These are phyloP conservation scores for Pezicula carpinea DNA, from an alignment of 2,329 filamentous ascomycete species.

Conservation along the genomic window DNA sequence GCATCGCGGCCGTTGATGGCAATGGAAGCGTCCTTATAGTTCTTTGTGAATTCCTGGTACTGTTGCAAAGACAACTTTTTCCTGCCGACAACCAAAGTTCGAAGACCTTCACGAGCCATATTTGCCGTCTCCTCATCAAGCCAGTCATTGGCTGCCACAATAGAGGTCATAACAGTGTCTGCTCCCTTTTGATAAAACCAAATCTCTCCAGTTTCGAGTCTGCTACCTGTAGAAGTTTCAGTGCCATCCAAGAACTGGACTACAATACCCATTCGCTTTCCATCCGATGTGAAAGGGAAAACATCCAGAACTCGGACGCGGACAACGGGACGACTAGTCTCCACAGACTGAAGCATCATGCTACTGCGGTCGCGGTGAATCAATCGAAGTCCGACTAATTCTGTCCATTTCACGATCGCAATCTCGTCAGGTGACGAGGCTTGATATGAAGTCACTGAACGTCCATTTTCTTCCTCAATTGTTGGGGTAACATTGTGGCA, in stretches of 20 bases:
- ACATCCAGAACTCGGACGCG: slow-evolving; percentile 86
- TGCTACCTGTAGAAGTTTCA: slow-evolving; percentile 39
- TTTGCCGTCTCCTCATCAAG: slow-evolving; percentile 98
- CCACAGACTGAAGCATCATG: slow-evolving; percentile 76
- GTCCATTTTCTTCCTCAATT: slow-evolving; percentile 74
- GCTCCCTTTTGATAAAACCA: slow-evolving; percentile 99
- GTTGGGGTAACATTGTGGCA: slow-evolving; percentile 98
- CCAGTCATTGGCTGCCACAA: slow-evolving; percentile 96
- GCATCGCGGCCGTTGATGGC: slow-evolving; percentile 75
- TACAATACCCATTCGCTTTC: slow-evolving; percentile 97
- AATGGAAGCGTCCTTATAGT: slow-evolving; percentile 75
- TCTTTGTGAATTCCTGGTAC: slow-evolving; percentile 73
- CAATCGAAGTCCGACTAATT: slow-evolving; percentile 82
- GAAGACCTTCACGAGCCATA: slow-evolving; percentile 94
- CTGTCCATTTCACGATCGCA: slow-evolving; percentile 93
- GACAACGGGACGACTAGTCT: slow-evolving; percentile 70
- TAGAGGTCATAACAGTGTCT: slow-evolving; percentile 95
- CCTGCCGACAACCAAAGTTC: slow-evolving; percentile 91
- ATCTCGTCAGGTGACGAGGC: slow-evolving; percentile 98
- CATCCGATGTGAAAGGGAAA: slow-evolving; percentile 96
- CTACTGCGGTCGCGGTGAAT: slow-evolving; percentile 80
- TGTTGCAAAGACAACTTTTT: slow-evolving; percentile 75
- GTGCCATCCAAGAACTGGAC: slow-evolving; percentile 72
- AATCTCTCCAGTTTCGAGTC: slow-evolving; percentile 66
- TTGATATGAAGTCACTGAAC: slow-evolving; percentile 80